Evolutionary conservation across 2,329 filamentous ascomycete species (phyloP).

Genomic region (Penicillium oxalicum): DNA sequence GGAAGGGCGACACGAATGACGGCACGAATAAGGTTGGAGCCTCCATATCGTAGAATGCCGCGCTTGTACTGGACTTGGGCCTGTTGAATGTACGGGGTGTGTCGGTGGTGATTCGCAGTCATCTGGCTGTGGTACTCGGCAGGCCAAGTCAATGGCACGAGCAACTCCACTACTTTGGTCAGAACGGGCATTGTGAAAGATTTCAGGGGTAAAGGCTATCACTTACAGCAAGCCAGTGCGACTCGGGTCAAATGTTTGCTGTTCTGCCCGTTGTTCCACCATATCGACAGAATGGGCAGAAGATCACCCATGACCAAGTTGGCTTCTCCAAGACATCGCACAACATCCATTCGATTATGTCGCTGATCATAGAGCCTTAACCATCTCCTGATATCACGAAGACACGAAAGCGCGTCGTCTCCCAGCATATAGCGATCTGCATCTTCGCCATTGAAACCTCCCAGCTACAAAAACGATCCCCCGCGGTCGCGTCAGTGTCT

Average conservation of each 20-base stretch:
- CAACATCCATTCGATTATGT: conserved; percentile 88
- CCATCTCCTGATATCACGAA: conserved; percentile 94
- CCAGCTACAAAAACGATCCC: conserved; percentile 54
- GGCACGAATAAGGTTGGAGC: conserved; percentile 69
- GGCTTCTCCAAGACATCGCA: conserved; percentile 82
- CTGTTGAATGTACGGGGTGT: conserved; percentile 81
- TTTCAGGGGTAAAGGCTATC: conserved; percentile 35
- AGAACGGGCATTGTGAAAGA: conserved; percentile 15
- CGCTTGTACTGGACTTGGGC: conserved; percentile 88
- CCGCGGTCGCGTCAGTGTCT: conserved; percentile 5
- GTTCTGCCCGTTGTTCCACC: conserved; percentile 66
- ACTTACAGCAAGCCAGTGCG: conserved; percentile 67
- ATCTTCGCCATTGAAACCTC: conserved; percentile 72
- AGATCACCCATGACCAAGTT: conserved; percentile 89
- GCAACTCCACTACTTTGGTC: conserved; percentile 60
- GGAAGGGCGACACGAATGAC: conserved; percentile 76
- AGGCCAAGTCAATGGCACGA: conserved; percentile 92
- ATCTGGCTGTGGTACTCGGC: conserved; percentile 74
- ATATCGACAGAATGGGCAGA: conserved; percentile 77
- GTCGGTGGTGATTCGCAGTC: conserved; percentile 87
- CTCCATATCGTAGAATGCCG: conserved; percentile 76
- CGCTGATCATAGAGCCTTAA: conserved; percentile 91
- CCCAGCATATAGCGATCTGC: conserved; percentile 81
- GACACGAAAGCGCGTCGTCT: conserved; percentile 84
- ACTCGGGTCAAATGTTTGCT: conserved; percentile 72